Base-by-base conservation (phyloP, 169 alveolate species). In the Blepharisma undulans region DNA sequence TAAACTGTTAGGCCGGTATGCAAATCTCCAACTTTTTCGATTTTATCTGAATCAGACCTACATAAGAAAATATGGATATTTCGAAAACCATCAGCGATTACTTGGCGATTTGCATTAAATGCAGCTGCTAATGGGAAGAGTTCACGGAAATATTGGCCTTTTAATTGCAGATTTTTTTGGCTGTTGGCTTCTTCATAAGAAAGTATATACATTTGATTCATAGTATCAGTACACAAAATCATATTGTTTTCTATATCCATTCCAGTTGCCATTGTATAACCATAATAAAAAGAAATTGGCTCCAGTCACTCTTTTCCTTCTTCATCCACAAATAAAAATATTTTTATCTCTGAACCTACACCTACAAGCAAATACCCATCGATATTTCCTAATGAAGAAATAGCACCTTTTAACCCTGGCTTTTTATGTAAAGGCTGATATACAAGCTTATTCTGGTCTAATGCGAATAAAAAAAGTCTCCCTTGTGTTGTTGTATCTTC, bases 201-300 rank as follows among this genome's bases (percentile, higher is more conserved):
- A 27, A 86, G 36, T 19, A 86, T n/a, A 32, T 71, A 72, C 84
- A 86, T 71, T 72, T 71, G 84, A 29, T 86, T 72, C 30, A 60
- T 22, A 86, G 91, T 71, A 32, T 86, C 91, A n/a, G 84, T 32
- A 72, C 80, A 71, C 27, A 86, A 29, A 19, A 86, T 48, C 36
- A 71, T 19, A 19, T 27, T 19, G 7, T 34, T 34, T 8, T 86
- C 34, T 1, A 72, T 30, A 34, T 86, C 91, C 22, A 86, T 60
- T 4, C 91, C 91, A 25, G 84, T 72, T 29, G 91, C 25, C 91
- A 86, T 86, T 0, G 84, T 86, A 34, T 86, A 86, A 3, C 91
- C 91, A 34, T 86, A 86, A 34, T 86, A 86, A 86, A 86, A 86
- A 27, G 91, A 86, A 61, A 86, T 72, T 3, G 91, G 91, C 84